Evolutionary conservation across 495 filamentous ascomycete species (phyloP).

Genomic region (Xylaria cubensis): DNA sequence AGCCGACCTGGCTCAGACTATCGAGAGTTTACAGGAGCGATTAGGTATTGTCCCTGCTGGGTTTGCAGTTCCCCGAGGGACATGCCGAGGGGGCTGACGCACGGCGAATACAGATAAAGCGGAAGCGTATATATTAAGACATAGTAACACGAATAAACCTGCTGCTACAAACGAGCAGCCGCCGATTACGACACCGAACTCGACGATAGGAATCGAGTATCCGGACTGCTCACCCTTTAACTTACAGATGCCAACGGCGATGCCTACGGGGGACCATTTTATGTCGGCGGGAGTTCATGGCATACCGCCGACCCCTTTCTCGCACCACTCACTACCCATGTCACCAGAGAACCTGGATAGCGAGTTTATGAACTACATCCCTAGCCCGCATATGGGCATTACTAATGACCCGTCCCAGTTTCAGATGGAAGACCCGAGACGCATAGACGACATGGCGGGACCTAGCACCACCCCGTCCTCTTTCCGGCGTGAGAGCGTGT

Average conservation of each 20-base stretch:
- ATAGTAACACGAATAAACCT: conserved; percentile 25
- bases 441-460: conserved; percentile 23
- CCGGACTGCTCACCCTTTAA: conserved; percentile 20
- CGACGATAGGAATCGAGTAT: conserved; percentile 25
- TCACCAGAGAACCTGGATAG: conserved; percentile 26
- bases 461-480: conserved; percentile 9
- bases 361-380: conserved; percentile 25
- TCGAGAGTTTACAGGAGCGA: conserved; percentile 30
- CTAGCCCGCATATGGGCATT: conserved; percentile 17
- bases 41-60: conserved; percentile 26
- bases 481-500: conserved; percentile 24
- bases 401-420: conserved; percentile 21
- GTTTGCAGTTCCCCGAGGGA: background rate
- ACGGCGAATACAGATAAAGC: conserved; percentile 25
- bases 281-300: conserved; percentile 18
- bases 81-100: conserved; percentile 14
- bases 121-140: conserved; percentile 28
- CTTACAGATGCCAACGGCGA: conserved; percentile 4
- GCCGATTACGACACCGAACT: conserved; percentile 19
- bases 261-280: conserved; percentile 13
- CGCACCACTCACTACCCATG: conserved; percentile 23
- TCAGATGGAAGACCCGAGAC: conserved; percentile 21
- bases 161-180: background rate
- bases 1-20: conserved; percentile 30
- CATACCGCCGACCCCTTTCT: conserved; percentile 24